Evolutionary conservation across 306 rosid species (phyloP), one percentile per base, ranked within the genome.

Genomic region (Fragaria ananassa): DNA sequence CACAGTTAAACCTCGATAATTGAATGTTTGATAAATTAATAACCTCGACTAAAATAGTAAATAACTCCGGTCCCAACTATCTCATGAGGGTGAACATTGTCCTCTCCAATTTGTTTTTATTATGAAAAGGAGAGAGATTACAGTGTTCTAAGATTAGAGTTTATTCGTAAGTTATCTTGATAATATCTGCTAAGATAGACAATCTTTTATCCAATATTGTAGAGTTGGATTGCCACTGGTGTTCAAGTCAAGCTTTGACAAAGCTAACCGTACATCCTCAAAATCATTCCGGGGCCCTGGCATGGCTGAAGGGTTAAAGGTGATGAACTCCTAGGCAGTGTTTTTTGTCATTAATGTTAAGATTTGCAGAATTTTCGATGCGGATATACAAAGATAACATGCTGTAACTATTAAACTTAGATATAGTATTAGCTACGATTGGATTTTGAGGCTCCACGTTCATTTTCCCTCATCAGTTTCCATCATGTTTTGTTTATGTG

Each of bases 201-300:
- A 42, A 4, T 80, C 61, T 65, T 8, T 64, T 68, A 76, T 69
- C 21, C 19, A 42, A 77, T 85, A 76, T 87, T 82, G 74, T 90
- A 92, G 99, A 68, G 81, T 92, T 75, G 99, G 96, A 74, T 79
- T 95, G 83, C 97, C 93, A 6, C 82, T 95, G 87, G 90, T 95
- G 77, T 95, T 95, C 88, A 92, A 92, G 87, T 90, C 99, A 63
- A 95, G 99, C 87, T 95, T 95, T 73, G 97, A 95, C 80, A 95
- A 92, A 83, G 99, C 99, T 72, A 95, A 95, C 83, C 86, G 97
- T 54, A 95, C 97, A 63, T 95, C 99, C 25, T 91, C 97, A 67
- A 95, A 95, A 81, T 95, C 97, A 71, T 92, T 95, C 74, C 96
- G 96, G 13, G 97, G 99, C 84, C 99, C 97, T 0, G 99, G 99